These are phyloP conservation scores for Cornus suecica DNA, from an alignment of 148 eudicot species.

Conservation along the genomic window DNA sequence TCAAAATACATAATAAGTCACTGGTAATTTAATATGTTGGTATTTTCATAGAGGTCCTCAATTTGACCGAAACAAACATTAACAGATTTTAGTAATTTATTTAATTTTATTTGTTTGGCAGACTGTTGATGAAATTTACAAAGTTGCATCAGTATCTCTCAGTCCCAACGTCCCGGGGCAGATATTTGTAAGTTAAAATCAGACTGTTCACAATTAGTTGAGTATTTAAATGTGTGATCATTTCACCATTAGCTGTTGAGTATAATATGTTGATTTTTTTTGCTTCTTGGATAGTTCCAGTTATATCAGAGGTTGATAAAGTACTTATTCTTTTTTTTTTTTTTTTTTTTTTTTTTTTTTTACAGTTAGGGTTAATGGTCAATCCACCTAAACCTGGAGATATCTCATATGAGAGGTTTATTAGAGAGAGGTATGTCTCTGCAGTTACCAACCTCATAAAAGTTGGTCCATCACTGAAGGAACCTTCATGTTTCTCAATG, in stretches of 20 bases:
- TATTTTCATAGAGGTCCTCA: not conserved
- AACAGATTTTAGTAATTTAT: too few relatives aligned
- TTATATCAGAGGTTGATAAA: not conserved
- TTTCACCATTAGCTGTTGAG: not conserved
- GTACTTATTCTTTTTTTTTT: constrained; percentile 14
- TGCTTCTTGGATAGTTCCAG: not conserved
- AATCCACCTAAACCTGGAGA: constrained; percentile 93
- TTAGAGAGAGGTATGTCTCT: constrained; percentile 68
- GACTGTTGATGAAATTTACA: constrained; percentile 96
- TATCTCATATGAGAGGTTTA: constrained; percentile 65
- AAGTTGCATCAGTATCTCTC: constrained; percentile 85
- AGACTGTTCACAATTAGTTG: not conserved
- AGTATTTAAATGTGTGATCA: not conserved
- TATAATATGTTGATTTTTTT: not conserved
- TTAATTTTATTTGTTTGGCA: too few relatives aligned
- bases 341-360: constrained; percentile 14
- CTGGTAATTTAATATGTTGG: not conserved
- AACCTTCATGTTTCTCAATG: not conserved
- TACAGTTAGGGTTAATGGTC: constrained; percentile 92
- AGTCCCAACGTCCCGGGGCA: constrained; percentile 96
- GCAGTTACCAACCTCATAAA: not conserved
- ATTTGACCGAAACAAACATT: not conserved
- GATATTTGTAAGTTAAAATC: constrained; percentile 71
- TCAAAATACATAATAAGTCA: not conserved
- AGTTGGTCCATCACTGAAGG: not conserved